Percentiles rank a stretch among this genome's conserved stretches.
These are phyloP conservation scores for Nigrograna mackinnonii DNA, from an alignment of 2,329 filamentous ascomycete species.

Conservation along the genomic window DNA sequence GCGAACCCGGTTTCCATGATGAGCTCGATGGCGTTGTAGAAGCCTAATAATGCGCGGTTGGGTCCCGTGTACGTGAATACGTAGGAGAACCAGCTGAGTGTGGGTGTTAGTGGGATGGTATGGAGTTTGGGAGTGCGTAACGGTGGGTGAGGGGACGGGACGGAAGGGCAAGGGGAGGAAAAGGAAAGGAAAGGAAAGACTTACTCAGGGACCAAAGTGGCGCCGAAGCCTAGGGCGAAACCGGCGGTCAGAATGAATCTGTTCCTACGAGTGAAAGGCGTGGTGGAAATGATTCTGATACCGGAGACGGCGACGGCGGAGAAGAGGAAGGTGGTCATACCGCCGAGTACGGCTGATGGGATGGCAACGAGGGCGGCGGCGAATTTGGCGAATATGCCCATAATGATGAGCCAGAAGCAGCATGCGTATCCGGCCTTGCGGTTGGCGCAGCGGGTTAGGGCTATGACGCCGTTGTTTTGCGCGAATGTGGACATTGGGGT, in stretches of 20 bases:
- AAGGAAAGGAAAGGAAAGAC: constrained; percentile 9
- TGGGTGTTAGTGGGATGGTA: constrained; percentile 8
- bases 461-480: constrained; percentile 85
- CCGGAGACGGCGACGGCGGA: constrained; percentile 76
- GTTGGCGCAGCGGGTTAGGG: constrained; percentile 79
- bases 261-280: constrained; percentile 77
- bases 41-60: constrained; percentile 70
- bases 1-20: constrained; percentile 64
- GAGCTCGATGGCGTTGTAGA: constrained; percentile 67
- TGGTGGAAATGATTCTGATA: constrained; percentile 72
- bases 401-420: constrained; percentile 76
- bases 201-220: constrained; percentile 49
- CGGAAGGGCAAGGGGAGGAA: not conserved
- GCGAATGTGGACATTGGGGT: constrained; percentile 81
- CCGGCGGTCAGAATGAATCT: constrained; percentile 80
- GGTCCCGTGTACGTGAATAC: constrained; percentile 74
- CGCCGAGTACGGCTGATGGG: constrained; percentile 56
- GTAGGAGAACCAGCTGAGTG: constrained; percentile 66
- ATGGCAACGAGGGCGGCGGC: constrained; percentile 79
- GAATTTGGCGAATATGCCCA: constrained; percentile 84
- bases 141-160: not conserved
- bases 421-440: constrained; percentile 79
- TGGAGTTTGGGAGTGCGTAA: not conserved
- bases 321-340: constrained; percentile 76
- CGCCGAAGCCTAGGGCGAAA: constrained; percentile 70